phyloP scores from a whole-genome alignment of 495 filamentous ascomycete species.

The Haplographium delicatum region DNA sequence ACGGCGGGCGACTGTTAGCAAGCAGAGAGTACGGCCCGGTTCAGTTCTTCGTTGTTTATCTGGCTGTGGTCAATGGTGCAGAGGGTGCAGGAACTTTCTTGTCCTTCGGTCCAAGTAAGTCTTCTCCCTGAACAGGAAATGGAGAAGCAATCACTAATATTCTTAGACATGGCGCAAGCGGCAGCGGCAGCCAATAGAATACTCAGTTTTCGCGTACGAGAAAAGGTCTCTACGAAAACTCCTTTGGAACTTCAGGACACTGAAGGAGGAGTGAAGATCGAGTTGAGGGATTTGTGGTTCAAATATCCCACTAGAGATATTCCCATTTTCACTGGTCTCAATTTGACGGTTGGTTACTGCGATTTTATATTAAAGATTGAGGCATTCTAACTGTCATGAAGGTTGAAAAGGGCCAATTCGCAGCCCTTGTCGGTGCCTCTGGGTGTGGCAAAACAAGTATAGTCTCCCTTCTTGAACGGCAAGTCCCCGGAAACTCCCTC shows the following conservation, averaged over 20 bases:
- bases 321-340: slow-evolving; percentile 46
- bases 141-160: neutral
- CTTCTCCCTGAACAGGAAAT: no score
- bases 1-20: slow-evolving; percentile 30
- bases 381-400: neutral
- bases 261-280: slow-evolving; percentile 47
- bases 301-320: slow-evolving; percentile 50
- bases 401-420: slow-evolving; percentile 61
- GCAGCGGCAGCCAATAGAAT: slow-evolving; percentile 52
- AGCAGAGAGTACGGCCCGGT: slow-evolving; percentile 21
- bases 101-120: slow-evolving; percentile 19
- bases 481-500: no score
- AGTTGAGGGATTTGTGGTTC: slow-evolving; percentile 53
- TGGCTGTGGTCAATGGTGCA: slow-evolving; percentile 28
- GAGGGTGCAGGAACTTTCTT: slow-evolving; percentile 24
- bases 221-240: slow-evolving; percentile 5
- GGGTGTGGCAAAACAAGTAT: slow-evolving; percentile 72
- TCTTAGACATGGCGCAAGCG: slow-evolving; percentile 49
- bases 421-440: slow-evolving; percentile 63
- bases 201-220: slow-evolving; percentile 22
- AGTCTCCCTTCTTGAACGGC: slow-evolving; percentile 53
- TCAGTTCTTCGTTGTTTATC: slow-evolving; percentile 32
- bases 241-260: slow-evolving; percentile 28
- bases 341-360: slow-evolving; percentile 31
- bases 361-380: neutral